Percentiles rank a stretch among this genome's conserved stretches.
Evolutionary conservation across 345 rosid species (phyloP).

Genomic region (Mallotus nudiflorus): DNA sequence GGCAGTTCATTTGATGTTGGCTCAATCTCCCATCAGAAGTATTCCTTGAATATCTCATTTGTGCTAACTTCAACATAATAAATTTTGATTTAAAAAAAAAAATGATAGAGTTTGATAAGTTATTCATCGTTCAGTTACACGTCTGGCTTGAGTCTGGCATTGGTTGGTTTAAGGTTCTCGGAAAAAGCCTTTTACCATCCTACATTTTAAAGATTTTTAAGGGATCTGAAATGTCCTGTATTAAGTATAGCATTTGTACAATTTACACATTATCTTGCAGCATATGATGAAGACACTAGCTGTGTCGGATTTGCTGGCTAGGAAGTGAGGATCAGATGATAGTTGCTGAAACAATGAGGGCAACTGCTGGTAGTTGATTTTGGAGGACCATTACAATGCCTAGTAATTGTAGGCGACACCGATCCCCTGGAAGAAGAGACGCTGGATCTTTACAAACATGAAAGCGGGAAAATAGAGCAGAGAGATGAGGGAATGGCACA

Average conservation of each 20-base stretch:
- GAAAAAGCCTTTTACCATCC: neutral
- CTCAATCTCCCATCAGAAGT: neutral
- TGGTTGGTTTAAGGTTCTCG: neutral
- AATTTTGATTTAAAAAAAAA: too few relatives aligned
- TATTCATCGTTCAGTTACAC: neutral
- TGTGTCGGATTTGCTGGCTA: conserved; percentile 82
- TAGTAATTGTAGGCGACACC: conserved; percentile 71
- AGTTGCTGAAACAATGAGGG: conserved; percentile 76
- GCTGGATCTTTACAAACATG: conserved; percentile 63
- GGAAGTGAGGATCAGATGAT: conserved; percentile 86
- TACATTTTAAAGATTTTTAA: too few relatives aligned
- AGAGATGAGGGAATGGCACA: conserved; percentile 11
- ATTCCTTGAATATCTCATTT: neutral
- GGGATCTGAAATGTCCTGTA: neutral
- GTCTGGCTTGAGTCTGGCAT: neutral
- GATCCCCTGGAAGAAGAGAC: conserved; percentile 92
- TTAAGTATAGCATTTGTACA: neutral
- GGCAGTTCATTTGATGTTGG: neutral
- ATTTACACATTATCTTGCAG: conserved; percentile 31
- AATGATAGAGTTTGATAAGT: too few relatives aligned
- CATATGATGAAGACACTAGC: conserved; percentile 55
- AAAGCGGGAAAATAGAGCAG: conserved; percentile 6
- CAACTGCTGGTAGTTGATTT: conserved; percentile 63
- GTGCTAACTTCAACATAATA: neutral
- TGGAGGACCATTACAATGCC: conserved; percentile 82